phyloP scores from a whole-genome alignment of 371 early-diverging fungal genomes.

The Mortierella sp. region DNA sequence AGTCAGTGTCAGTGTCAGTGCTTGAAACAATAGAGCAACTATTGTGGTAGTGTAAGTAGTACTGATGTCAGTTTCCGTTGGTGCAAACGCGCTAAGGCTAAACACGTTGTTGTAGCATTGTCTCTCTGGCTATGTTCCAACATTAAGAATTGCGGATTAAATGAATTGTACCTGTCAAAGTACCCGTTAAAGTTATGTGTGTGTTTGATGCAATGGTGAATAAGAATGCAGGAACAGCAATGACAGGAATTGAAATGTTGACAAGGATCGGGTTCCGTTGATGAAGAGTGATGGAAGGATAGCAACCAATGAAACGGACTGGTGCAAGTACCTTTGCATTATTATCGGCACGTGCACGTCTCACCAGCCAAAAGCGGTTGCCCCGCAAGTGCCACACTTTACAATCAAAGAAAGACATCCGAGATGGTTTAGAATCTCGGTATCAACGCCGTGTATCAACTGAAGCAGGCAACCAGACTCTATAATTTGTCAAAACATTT shows the following conservation, averaged over 20 bases:
- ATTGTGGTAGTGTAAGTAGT: background rate
- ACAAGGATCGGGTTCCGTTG: too few species aligned
- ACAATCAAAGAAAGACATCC: too few species aligned
- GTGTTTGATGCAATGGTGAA: background rate
- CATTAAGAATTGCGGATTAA: background rate
- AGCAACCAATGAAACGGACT: too few species aligned
- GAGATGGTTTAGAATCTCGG: too few species aligned
- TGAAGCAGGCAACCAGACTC: too few species aligned
- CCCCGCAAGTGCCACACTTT: background rate
- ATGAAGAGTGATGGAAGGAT: background rate
- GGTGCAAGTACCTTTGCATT: too few species aligned
- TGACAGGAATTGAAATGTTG: background rate
- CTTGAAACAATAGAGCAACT: background rate
- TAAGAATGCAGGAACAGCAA: background rate
- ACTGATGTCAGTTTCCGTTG: too few species aligned
- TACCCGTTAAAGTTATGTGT: background rate
- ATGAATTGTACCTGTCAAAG: background rate
- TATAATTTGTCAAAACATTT: too few species aligned
- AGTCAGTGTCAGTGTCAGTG: background rate
- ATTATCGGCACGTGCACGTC: background rate
- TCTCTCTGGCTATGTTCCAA: conserved; percentile 6
- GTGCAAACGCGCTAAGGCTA: background rate
- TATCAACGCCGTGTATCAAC: too few species aligned
- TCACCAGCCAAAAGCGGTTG: background rate
- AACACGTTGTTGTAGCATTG: conserved; percentile 16